Conservation (phyloP, 2,329 filamentous ascomycete genomes). For the Hypoxylon sp. region DNA sequence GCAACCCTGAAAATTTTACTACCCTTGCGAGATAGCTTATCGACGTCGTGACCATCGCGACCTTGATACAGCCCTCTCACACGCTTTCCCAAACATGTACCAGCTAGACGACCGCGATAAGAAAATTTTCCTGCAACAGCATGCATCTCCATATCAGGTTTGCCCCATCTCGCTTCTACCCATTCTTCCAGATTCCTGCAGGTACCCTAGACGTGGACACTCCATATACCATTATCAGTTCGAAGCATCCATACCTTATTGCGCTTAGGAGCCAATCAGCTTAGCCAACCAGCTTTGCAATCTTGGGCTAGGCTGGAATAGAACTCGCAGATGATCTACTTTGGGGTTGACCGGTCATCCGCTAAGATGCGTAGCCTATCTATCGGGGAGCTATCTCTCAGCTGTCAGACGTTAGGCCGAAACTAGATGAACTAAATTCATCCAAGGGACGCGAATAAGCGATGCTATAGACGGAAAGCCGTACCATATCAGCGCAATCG, state of each 20-base stretch:
- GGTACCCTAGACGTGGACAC: constrained; percentile 47
- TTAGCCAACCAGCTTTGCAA: constrained; percentile 26
- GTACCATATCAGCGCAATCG: constrained; percentile 39
- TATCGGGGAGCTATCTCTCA: constrained; percentile 31
- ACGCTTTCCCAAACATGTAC: constrained; percentile 25
- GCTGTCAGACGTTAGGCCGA: constrained; percentile 42
- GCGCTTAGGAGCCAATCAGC: constrained; percentile 43
- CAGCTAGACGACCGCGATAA: constrained; percentile 35
- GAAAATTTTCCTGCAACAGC: constrained; percentile 42
- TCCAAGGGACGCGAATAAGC: constrained; percentile 31
- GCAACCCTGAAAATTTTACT: constrained; percentile 42
- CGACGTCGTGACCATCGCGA: constrained; percentile 31
- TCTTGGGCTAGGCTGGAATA: constrained; percentile 38
- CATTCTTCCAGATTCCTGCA: constrained; percentile 49
- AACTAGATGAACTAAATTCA: constrained; percentile 28
- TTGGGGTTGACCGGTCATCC: constrained; percentile 34
- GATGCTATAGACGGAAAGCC: constrained; percentile 24
- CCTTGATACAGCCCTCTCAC: constrained; percentile 26
- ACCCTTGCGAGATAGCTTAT: constrained; percentile 43
- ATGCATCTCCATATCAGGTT: constrained; percentile 35
- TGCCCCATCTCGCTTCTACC: constrained; percentile 36
- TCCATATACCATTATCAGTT: constrained; percentile 39
- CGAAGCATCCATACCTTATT: constrained; percentile 41
- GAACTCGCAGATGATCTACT: constrained; percentile 42
- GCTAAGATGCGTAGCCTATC: constrained; percentile 42